Evolutionary conservation across 192 early-diverging fungal genomes (phyloP), one percentile per base, ranked within the genome.

Genomic region (Spizellomyces sp.): DNA sequence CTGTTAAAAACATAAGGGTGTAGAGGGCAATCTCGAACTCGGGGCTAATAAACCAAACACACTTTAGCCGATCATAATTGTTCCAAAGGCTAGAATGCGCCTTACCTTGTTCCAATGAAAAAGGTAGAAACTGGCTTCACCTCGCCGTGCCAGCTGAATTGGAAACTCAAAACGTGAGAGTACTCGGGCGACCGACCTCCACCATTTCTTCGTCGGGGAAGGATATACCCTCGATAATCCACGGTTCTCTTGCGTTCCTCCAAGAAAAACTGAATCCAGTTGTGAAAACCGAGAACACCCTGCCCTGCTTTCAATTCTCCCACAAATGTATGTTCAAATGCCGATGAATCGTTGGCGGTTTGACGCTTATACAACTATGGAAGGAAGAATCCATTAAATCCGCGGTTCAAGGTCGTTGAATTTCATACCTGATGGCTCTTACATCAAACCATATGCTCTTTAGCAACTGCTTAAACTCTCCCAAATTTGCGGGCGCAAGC

Each of bases 1-100:
- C 66, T 8, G 66, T 63, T 42, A 78, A 67, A 55, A 80, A 80
- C 5, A 57, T 57, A 36, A 78, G 36, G 17, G 79, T 77, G 67
- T 80, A 80, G 41, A 78, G 43, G 36, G 79, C 79, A 15, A 80
- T 22, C 60, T 80, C 79, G 48, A 75, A 80, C 50, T 80, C 79
- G 3, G 79, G 79, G 9, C 66, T 65, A 42, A 15, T 12, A 54
- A 61, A 65, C 0, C 15, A 15, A 61, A 5, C 14, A 48, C 60
- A 5, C 19, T 6, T 17, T 6, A 15, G 36, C 19, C 15, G 60
- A 27, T 17, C 36, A 41, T 15, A 36, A 62, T 9, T 7, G 4
- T 21, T 6, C 3, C 60, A 48, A 17, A 48, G n/a, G 9, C 6
- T 5, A 46, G 14, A 65, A 44, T 19, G 15, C 5, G 14, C 17